Base-by-base conservation (phyloP, 1,284 basidiomycete species). In the Puccinia horiana region DNA sequence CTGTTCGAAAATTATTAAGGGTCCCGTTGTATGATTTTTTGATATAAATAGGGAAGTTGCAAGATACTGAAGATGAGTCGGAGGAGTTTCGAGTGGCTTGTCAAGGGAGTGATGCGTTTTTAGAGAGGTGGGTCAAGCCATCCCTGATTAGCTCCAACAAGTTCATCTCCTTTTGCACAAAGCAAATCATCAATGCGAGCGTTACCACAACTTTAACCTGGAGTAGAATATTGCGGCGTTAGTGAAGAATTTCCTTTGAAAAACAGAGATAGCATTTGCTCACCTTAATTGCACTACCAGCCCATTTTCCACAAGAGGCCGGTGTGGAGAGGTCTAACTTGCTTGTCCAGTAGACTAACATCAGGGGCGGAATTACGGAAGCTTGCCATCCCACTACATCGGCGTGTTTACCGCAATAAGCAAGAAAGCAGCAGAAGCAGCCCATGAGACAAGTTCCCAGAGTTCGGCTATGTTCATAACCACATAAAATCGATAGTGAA, bases 401-500 rank as follows among this genome's bases (percentile, higher is more conserved):
- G 35, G 73, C 29, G 37, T 75, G 40, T 37, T 26, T 58, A 2
- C 40, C 49, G 32, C 52, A 75, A 75, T 40, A 37, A 78, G 61
- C 76, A 65, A 78, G 47, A 40, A 78, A 65, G 76, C 14, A 49
- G 44, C 61, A 56, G 44, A 72, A 80, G 49, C 47, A 49, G 32
- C 49, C 14, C 49, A 80, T 61, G 35, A 80, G 77, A 47, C 35
- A 23, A 56, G 67, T 67, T 26, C 77, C 77, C 4, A 80, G 44
- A 56, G 52, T 72, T 54, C 67, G 49, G 49, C 77, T 80, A 9
- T 42, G 35, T 32, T 80, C 52, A 61, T 80, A 80, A 40, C 77
- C 77, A 40, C 65, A 80, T 40, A 80, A 47, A 32, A 80, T 80
- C 18, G 77, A 80, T 23, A 80, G 40, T 61, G 77, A 80, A 32